A percentile compares a stretch with the other conserved stretches of the same genome.
These are phyloP conservation scores for Aureobasidium subglaciale DNA, from an alignment of 2,329 filamentous ascomycete genomes.

Conservation along the genomic window DNA sequence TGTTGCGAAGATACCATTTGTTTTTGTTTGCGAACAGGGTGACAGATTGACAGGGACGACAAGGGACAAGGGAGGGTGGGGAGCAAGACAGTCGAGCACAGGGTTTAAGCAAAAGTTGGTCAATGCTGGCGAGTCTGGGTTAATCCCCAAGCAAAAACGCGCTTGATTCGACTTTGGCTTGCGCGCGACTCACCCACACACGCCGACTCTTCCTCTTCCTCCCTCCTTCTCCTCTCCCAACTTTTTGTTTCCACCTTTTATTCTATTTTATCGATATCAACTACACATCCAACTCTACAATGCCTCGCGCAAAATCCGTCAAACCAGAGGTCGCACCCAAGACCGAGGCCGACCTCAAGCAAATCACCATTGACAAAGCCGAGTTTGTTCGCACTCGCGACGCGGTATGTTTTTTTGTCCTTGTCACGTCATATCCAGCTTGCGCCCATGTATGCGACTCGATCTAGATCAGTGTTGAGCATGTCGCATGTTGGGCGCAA, in stretches of 20 bases:
- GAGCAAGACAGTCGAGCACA: not conserved
- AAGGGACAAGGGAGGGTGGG: not conserved
- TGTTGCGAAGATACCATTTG: slow-evolving; percentile 10
- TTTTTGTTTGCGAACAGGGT: not conserved
- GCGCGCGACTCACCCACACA: not conserved
- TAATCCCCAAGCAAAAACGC: slow-evolving; percentile 9
- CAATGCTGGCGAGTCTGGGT: slow-evolving; percentile 7
- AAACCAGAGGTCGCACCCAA: slow-evolving; percentile 1
- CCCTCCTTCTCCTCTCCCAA: not conserved
- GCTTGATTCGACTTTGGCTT: not conserved
- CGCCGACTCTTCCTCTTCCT: not conserved
- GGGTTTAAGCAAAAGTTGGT: slow-evolving; percentile 14
- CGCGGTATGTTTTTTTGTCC: slow-evolving; percentile 54
- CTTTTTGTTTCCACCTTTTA: not conserved
- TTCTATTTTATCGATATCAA: not conserved
- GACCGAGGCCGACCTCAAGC: slow-evolving; percentile 2
- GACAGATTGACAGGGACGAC: not conserved
- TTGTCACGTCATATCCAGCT: not conserved
- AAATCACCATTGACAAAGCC: slow-evolving; percentile 36
- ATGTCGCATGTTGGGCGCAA: slow-evolving; percentile 11
- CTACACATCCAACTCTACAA: not conserved
- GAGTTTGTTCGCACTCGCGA: slow-evolving; percentile 76
- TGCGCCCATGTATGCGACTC: slow-evolving; percentile 18
- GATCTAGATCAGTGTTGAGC: slow-evolving; percentile 1
- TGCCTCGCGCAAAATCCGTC: slow-evolving; percentile 15